These are phyloP conservation scores for Oehlia diaphana DNA, from an alignment of 192 early-diverging fungal genomes.

Conservation along the genomic window DNA sequence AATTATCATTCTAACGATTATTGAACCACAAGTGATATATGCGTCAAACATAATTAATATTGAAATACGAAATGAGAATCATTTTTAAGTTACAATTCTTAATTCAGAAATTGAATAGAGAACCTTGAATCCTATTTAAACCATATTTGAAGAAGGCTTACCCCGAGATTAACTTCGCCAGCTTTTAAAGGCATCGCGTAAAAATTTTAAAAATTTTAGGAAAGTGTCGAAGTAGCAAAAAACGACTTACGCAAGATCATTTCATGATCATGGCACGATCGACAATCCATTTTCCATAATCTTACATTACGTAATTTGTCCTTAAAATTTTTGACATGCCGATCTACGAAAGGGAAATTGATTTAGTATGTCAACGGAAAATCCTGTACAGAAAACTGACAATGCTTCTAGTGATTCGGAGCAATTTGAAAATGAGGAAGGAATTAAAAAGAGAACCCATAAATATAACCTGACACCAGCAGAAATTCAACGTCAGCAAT, in stretches of 20 bases:
- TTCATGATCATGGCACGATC: too few relatives aligned
- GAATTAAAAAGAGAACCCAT: neutral
- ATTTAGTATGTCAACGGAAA: neutral
- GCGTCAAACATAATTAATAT: too few relatives aligned
- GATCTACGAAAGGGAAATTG: too few relatives aligned
- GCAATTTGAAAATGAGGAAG: neutral
- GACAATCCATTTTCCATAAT: too few relatives aligned
- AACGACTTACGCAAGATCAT: too few relatives aligned
- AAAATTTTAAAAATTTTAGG: neutral
- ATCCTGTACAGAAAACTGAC: neutral
- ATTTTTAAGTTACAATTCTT: neutral
- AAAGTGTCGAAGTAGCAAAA: neutral
- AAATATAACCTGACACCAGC: constrained; percentile 46
- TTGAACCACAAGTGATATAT: neutral
- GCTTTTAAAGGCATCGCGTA: constrained; percentile 63
- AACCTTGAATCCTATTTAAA: neutral
- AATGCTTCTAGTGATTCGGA: neutral
- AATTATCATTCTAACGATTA: neutral
- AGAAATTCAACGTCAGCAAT: constrained; percentile 58
- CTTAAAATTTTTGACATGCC: too few relatives aligned
- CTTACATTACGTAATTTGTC: too few relatives aligned
- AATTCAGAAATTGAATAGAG: neutral
- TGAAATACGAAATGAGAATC: too few relatives aligned
- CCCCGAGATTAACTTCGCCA: constrained; percentile 94
- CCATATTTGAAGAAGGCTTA: constrained; percentile 46